Conservation (phyloP, 768 basidiomycete species). For the Suillus subaureus region DNA sequence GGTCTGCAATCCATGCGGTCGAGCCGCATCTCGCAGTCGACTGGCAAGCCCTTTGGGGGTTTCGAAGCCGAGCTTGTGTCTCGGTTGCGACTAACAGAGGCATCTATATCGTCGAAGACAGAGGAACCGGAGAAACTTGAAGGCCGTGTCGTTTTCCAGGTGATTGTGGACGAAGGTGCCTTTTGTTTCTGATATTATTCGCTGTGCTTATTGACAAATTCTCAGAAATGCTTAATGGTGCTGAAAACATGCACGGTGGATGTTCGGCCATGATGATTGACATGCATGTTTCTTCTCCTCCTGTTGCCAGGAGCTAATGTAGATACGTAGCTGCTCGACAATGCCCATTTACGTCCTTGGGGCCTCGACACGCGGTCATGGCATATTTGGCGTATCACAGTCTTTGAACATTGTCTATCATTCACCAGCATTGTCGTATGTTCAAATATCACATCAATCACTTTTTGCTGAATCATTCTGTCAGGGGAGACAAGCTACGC, state of each 20-base stretch:
- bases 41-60: constrained; percentile 15
- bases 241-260: constrained; percentile 53
- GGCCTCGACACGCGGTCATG: constrained; percentile 30
- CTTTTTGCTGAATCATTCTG: neutral
- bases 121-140: constrained; percentile 49
- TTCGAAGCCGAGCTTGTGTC: constrained; percentile 27
- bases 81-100: constrained; percentile 39
- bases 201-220: neutral
- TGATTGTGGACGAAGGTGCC: constrained; percentile 46
- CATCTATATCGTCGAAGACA: constrained; percentile 43
- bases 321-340: constrained; percentile 48
- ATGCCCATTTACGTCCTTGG: constrained; percentile 42
- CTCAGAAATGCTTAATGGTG: constrained; percentile 57
- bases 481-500: constrained; percentile 46
- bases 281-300: constrained; percentile 37
- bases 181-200: neutral
- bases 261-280: constrained; percentile 59
- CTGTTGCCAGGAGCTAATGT: neutral
- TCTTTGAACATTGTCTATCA: constrained; percentile 57
- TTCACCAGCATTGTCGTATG: constrained; percentile 52
- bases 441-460: neutral
- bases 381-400: constrained; percentile 47
- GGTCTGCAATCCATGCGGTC: constrained; percentile 13
- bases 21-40: constrained; percentile 13
- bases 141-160: constrained; percentile 47